A percentile compares a stretch with the other conserved stretches of the same genome.
Evolutionary conservation across 768 basidiomycete species (phyloP).

Genomic region (Tricholoma terreum): DNA sequence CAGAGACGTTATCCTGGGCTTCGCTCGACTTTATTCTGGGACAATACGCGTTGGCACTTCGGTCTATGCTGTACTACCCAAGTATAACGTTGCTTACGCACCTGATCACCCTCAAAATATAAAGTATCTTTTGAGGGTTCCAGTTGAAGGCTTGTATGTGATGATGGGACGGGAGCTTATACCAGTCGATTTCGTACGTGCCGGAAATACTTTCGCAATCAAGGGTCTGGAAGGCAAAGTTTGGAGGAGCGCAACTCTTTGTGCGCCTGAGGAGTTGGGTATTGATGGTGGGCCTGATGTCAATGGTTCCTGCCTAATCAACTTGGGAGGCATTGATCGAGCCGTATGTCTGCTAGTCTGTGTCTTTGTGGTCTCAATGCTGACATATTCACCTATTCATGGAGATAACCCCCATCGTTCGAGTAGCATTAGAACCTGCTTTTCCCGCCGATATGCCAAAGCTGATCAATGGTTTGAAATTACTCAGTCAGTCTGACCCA

Average conservation of each 20-base stretch:
- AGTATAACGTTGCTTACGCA: slow-evolving; percentile 65
- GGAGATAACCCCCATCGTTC: slow-evolving; percentile 86
- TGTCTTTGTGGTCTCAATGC: background rate
- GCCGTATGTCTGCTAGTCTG: slow-evolving; percentile 41
- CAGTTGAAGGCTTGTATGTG: slow-evolving; percentile 78
- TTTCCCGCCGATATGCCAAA: slow-evolving; percentile 85
- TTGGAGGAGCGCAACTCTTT: slow-evolving; percentile 87
- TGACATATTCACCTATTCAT: slow-evolving; percentile 2
- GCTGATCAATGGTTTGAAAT: slow-evolving; percentile 79
- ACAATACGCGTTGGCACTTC: slow-evolving; percentile 61
- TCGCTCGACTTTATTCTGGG: slow-evolving; percentile 92
- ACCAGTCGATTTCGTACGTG: slow-evolving; percentile 73
- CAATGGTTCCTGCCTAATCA: slow-evolving; percentile 58
- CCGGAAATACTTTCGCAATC: slow-evolving; percentile 94
- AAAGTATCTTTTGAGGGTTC: slow-evolving; percentile 55
- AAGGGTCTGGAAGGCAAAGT: slow-evolving; percentile 88
- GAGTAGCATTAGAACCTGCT: slow-evolving; percentile 88
- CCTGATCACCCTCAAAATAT: slow-evolving; percentile 68
- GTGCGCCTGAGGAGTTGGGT: slow-evolving; percentile 54
- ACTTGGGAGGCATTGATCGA: slow-evolving; percentile 70
- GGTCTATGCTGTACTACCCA: slow-evolving; percentile 80
- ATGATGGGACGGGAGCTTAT: slow-evolving; percentile 99
- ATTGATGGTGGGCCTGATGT: slow-evolving; percentile 31
- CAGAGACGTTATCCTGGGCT: slow-evolving; percentile 80
- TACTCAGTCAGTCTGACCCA: slow-evolving; percentile 93